Evolutionary conservation across 805 yeast species (phyloP), one percentile per base, ranked within the genome.

Genomic region (Starmerella roubikii): DNA sequence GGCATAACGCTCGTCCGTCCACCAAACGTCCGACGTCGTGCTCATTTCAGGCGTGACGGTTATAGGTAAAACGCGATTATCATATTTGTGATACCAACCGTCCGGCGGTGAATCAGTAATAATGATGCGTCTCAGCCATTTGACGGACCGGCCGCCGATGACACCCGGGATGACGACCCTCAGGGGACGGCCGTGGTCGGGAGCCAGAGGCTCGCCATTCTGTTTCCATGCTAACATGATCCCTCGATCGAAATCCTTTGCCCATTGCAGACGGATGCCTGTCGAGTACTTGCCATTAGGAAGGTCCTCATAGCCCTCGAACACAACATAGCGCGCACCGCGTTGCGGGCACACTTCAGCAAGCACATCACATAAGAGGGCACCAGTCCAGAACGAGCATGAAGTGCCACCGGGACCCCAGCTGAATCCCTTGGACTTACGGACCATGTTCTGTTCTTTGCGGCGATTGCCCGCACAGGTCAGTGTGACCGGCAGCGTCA

Each of bases 101-200:
- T 49, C 53, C 0, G 63, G 58, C 3, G 63, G 64, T 11, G 21
- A 35, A 19, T 57, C 61, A 12, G 59, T 46, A 17, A 60, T 43
- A 13, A 55, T 35, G 11, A 60, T 41, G 33, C 45, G 48, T 31
- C 49, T 54, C 16, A 60, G 42, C 64, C 64, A 60, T 39, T 60
- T 60, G 27, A 60, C 65, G n/a, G 61, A 55, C 17, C 64, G 47
- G 3, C 65, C 65, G 23, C 65, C 65, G 48, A 60, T 58, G 21
- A 58, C 56, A n/a, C 64, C 64, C 3, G 64, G 64, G 2, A 60
- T 53, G 4, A 60, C 49, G 8, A 55, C 60, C 30, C 65, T 48
- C 13, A 60, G 39, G 2, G 65, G 65, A 21, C 46, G 52, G 2
- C 64, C 62, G 39, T 60, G 65, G 39, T 60, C 65, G 2, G 62